phyloP scores from a whole-genome alignment of 1,139 yeast species.

The Keqinozyma sinolaborantium region DNA sequence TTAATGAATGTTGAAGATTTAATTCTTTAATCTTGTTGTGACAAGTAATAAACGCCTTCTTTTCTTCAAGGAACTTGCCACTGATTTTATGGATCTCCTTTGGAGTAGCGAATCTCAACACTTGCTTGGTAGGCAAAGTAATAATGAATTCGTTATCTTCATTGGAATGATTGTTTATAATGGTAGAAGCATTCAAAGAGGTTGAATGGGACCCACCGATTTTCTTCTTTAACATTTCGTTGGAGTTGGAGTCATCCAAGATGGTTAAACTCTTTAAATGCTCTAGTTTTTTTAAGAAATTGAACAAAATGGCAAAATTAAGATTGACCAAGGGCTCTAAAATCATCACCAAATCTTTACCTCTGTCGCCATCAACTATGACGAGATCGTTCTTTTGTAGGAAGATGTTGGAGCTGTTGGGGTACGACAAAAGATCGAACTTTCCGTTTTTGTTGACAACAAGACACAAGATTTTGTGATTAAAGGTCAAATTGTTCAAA shows the following conservation, averaged over 20 bases:
- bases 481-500: slow-evolving; percentile 40
- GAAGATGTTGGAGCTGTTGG: slow-evolving; percentile 45
- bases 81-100: slow-evolving; percentile 42
- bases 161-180: slow-evolving; percentile 36
- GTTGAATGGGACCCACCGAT: slow-evolving; percentile 38
- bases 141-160: slow-evolving; percentile 47
- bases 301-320: slow-evolving; percentile 67
- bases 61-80: slow-evolving; percentile 44
- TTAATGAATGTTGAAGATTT: slow-evolving; percentile 36
- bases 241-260: slow-evolving; percentile 17
- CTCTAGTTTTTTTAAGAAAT: slow-evolving; percentile 72
- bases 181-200: slow-evolving; percentile 32
- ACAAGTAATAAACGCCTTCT: slow-evolving; percentile 45
- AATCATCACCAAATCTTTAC: slow-evolving; percentile 50
- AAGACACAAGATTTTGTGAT: slow-evolving; percentile 41
- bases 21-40: slow-evolving; percentile 43
- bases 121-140: slow-evolving; percentile 48
- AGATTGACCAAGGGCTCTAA: slow-evolving; percentile 42
- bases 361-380: slow-evolving; percentile 50
- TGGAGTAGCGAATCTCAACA: slow-evolving; percentile 47
- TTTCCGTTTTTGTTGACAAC: slow-evolving; percentile 58
- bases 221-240: slow-evolving; percentile 17
- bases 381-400: slow-evolving; percentile 47
- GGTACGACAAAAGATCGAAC: slow-evolving; percentile 46
- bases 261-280: slow-evolving; percentile 72